Evolutionary conservation across 305 asterid genomes (phyloP).

Genomic region (Fraxinus sp.): DNA sequence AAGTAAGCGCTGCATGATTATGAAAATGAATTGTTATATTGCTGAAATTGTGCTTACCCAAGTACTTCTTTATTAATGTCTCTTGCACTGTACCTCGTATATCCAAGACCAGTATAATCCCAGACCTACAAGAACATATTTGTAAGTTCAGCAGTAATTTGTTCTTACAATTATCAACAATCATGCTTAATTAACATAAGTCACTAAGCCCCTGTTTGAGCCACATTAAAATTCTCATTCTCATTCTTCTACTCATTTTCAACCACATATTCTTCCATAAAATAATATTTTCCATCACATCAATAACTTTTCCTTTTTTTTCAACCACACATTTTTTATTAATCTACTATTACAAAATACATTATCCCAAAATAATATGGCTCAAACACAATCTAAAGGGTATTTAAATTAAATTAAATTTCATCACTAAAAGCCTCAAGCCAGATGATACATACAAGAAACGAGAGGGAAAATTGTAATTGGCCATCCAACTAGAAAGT

Average conservation of each 20-base stretch:
- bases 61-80: constrained; percentile 73
- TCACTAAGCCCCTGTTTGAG: neutral
- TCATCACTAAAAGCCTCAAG: neutral
- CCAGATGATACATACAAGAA: neutral
- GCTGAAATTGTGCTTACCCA: constrained; percentile 61
- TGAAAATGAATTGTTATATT: constrained; percentile 18
- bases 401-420: neutral
- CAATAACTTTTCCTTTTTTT: too few species aligned
- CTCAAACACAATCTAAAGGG: neutral
- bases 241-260: too few species aligned
- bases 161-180: neutral
- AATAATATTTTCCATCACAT: too few species aligned
- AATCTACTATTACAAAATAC: too few species aligned
- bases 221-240: too few species aligned
- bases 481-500: neutral
- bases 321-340: too few species aligned
- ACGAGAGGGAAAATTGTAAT: neutral
- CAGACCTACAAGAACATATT: constrained; percentile 61
- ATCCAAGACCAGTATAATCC: constrained; percentile 97
- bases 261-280: too few species aligned
- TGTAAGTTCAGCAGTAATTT: constrained; percentile 14
- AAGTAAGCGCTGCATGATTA: constrained; percentile 20
- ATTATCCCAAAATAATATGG: too few species aligned
- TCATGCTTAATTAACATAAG: neutral
- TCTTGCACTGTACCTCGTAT: constrained; percentile 81